Conservation (phyloP, 441 rosid species). For the Mallotus japonicus region DNA sequence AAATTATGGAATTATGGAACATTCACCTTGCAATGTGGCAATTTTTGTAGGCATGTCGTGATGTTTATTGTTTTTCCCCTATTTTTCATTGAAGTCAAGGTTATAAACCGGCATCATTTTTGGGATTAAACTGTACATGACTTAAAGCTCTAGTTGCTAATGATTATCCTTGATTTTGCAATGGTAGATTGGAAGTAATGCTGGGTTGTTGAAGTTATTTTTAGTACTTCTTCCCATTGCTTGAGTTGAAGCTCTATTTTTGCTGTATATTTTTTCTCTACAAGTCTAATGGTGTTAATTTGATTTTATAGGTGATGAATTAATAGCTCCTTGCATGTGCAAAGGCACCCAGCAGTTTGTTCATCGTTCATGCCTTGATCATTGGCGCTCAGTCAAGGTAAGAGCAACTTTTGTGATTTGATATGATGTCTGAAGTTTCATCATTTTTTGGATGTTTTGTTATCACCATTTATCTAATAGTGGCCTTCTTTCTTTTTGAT, state of each 20-base stretch:
- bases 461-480: slow-evolving; percentile 1
- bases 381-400: slow-evolving; percentile 95
- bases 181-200: not conserved
- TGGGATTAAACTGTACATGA: not conserved
- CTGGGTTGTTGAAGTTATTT: not conserved
- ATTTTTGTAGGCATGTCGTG: not conserved
- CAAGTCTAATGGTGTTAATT: slow-evolving; percentile 10
- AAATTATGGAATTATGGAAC: not conserved
- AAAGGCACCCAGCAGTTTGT: slow-evolving; percentile 99
- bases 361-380: slow-evolving; percentile 92
- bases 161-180: not conserved
- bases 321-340: slow-evolving; percentile 98
- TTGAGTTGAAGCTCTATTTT: not conserved
- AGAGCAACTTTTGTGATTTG: not conserved
- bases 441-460: not conserved
- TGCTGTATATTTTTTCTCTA: not conserved
- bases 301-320: slow-evolving; percentile 61
- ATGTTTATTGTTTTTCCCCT: not conserved
- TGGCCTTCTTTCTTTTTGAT: slow-evolving; percentile 1
- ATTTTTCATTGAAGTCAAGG: not conserved
- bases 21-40: not conserved
- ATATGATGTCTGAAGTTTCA: not conserved
- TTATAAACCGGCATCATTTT: not conserved
- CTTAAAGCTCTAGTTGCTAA: not conserved
- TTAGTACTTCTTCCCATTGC: not conserved